Base-by-base conservation (phyloP, 148 eudicot genomes). In the Fagopyrum homotropicum region DNA sequence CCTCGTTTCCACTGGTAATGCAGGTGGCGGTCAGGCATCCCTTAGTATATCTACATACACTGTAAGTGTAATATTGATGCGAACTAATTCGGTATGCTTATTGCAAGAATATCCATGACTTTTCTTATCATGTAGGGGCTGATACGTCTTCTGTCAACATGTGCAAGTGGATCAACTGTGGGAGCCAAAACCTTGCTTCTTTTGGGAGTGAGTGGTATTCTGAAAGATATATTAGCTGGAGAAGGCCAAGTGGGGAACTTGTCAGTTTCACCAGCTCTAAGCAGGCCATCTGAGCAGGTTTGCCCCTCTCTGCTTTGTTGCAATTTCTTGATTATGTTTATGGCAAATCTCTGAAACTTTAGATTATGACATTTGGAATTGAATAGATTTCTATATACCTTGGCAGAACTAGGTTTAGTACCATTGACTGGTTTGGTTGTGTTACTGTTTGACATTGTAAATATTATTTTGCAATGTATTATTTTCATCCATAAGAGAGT, bases 1-100 rank as follows among this genome's bases (percentile, higher is more conserved):
- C 8, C 93, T 95, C 22, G 86, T 95, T 72, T 92, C 98, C 35
- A 80, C 91, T 44, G 84, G 93, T 74, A 88, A 77, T 80, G 85
- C 98, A 74, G 98, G 97, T 82, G 99, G 97, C 59, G 97, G 97
- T 69, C 99, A 95, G 84, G 92, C 98, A 72, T 92, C 99, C 75
- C 88, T 95, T 52, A 86, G 93, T 87, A 82, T 93, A 45, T 88
- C 99, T 55, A 92, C 99, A 0, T 95, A 92, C 83, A 95, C 98
- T 51, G 99, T 95, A 80, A 72, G 83, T 47, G 2, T 5, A 19
- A 35, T 35, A 14, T 35, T 74, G 17, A n/a, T 29, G 26, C 19
- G 17, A 35, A 17, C n/a, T 19, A 30, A 46, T 49, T 4, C 10
- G 9, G 16, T 63, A 47, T 45, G 47, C 49, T 22, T 56, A 57